Evolutionary conservation across 768 basidiomycete genomes (phyloP), one percentile per base, ranked within the genome.

Genomic region (Xerocomus brunneocitrinus): DNA sequence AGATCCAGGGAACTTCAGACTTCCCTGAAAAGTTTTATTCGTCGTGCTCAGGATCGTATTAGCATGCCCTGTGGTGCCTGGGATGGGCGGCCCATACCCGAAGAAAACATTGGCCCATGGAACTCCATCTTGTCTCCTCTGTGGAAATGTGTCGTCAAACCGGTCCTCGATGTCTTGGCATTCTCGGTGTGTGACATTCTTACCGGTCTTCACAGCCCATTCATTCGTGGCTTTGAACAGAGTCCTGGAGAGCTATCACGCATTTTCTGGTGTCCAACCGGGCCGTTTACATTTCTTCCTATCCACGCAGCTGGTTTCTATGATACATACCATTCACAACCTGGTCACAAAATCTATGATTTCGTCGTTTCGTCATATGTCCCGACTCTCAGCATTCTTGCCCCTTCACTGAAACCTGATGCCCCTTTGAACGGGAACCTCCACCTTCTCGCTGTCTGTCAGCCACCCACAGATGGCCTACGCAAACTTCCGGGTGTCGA

Each of bases 311-410:
- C 52, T n/a, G 52, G 52, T 9, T 14, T 41, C 1, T 53, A 53
- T 3, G 42, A 36, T 12, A 6, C 8, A 2, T n/a, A 32, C 4
- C 22, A 32, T 27, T 46, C 47, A 8, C 12, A 55, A 3, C 49
- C 24, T 4, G 48, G 43, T 2, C 30, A 44, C 12, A 50, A 51
- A 16, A 22, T 51, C 12, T 49, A 13, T 22, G 40, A 54, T 25
- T 49, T 47, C 9, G 50, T 36, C 8, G 16, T 55, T 9, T 56
- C 51, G 2, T 71, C 71, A 14, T 72, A 72, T 43, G 59, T 62
- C 1, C 65, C 68, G 0, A 68, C 70, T 5, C 50, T 72, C 1
- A 36, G 52, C 39, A 56, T 61, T 4, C 54, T 70, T 34, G 3
- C 39, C 3, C 31, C 53, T 13, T 16, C 35, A 7, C 8, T 9